Conservation (phyloP, 106 monocot genomes). For the Alisma plantagoaquatica region DNA sequence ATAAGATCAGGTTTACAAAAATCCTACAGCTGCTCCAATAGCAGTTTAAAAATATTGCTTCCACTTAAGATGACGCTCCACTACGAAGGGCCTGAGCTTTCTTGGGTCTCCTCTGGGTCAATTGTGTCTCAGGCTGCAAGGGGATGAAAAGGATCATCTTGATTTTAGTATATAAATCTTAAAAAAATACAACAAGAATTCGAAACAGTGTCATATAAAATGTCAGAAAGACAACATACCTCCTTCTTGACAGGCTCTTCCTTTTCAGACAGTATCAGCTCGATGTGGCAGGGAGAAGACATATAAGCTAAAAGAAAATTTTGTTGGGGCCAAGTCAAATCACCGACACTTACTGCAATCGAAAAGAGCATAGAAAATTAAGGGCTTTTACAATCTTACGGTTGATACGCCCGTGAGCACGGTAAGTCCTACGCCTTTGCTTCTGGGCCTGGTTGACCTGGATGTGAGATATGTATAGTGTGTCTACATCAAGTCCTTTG, state of each 20-base stretch:
- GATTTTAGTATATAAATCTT: neutral
- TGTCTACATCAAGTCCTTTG: conserved; percentile 72
- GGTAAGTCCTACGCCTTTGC: too few species aligned
- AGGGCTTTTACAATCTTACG: too few species aligned
- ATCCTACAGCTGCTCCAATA: too few species aligned
- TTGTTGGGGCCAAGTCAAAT: neutral
- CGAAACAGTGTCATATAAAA: too few species aligned
- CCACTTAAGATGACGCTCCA: conserved; percentile 19
- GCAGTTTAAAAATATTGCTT: too few species aligned
- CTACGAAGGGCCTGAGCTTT: conserved; percentile 17
- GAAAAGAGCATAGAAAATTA: too few species aligned
- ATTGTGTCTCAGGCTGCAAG: conserved; percentile 47
- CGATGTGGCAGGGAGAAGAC: conserved; percentile 87
- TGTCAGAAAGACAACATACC: conserved; percentile 28
- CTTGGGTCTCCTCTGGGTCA: conserved; percentile 35
- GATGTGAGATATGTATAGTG: conserved; percentile 57
- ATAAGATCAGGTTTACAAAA: too few species aligned
- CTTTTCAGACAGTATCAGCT: conserved; percentile 73
- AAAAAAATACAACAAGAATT: too few species aligned
- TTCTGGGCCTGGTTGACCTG: too few species aligned
- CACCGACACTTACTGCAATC: too few species aligned
- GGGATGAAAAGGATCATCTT: too few species aligned
- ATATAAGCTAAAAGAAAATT: conserved; percentile 50
- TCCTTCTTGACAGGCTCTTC: conserved; percentile 82
- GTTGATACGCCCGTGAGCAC: too few species aligned